phyloP scores from a whole-genome alignment of 2,329 filamentous ascomycete genomes.

The Colletotrichum sansevieriae region DNA sequence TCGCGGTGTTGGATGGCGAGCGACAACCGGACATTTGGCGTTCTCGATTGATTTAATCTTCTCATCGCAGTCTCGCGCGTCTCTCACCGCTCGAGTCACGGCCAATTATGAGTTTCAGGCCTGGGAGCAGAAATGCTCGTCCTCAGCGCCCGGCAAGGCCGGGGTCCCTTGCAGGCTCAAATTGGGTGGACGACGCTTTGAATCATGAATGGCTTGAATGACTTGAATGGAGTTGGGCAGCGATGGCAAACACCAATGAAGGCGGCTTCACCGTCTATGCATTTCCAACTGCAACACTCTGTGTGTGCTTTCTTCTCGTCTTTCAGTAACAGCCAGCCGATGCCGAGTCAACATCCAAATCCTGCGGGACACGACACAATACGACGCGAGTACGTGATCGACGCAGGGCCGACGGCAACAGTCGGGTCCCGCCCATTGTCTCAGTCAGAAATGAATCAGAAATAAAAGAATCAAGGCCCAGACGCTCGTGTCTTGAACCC shows the following conservation, averaged over 20 bases:
- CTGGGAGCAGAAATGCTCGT: conserved; percentile 16
- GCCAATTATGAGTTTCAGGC: conserved; percentile 31
- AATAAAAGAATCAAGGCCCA: neutral
- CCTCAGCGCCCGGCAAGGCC: conserved; percentile 8
- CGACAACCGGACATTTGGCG: neutral
- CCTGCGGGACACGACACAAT: neutral
- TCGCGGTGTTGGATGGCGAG: neutral
- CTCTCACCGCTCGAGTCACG: conserved; percentile 21
- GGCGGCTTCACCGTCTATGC: neutral
- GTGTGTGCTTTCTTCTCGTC: neutral
- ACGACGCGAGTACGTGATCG: neutral
- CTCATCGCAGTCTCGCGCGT: neutral
- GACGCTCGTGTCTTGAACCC: conserved; percentile 25
- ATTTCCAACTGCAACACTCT: neutral
- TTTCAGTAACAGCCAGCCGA: neutral
- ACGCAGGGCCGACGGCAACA: conserved; percentile 4
- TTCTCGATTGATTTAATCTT: conserved; percentile 10
- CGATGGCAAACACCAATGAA: conserved; percentile 9
- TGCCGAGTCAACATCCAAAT: neutral
- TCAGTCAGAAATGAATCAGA: neutral
- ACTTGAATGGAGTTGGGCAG: neutral
- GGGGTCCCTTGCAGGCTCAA: conserved; percentile 27
- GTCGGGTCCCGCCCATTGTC: conserved; percentile 2
- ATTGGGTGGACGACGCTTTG: conserved; percentile 15
- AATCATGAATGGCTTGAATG: neutral